These are phyloP conservation scores for Malus hybrid DNA, from an alignment of 331 rosid genomes.

Conservation along the genomic window DNA sequence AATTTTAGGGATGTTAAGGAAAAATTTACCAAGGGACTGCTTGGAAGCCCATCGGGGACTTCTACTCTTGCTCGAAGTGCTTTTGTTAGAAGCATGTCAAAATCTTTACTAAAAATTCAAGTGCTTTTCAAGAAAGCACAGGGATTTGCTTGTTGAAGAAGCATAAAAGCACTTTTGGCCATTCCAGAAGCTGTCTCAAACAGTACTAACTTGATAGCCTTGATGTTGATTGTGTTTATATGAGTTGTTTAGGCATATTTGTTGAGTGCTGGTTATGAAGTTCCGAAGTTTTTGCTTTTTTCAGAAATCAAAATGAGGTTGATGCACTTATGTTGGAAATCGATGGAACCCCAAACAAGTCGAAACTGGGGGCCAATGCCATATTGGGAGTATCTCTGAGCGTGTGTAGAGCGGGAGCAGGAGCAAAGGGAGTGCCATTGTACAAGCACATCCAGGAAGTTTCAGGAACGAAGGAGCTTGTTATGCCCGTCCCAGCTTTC, in stretches of 20 bases:
- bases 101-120: too few species aligned
- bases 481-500: conserved; percentile 98
- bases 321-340: conserved; percentile 91
- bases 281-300: conserved; percentile 13
- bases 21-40: not conserved
- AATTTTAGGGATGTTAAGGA: not conserved
- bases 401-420: conserved; percentile 95
- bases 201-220: not conserved
- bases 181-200: not conserved
- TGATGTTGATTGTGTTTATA: not conserved
- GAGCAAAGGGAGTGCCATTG: conserved; percentile 84
- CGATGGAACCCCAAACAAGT: conserved; percentile 96
- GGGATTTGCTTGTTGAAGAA: too few species aligned
- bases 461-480: conserved; percentile 84
- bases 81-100: too few species aligned
- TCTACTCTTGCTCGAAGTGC: too few species aligned
- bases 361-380: conserved; percentile 94
- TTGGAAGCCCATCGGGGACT: too few species aligned
- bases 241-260: not conserved
- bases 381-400: conserved; percentile 91
- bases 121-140: too few species aligned
- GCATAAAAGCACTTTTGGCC: not conserved
- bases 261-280: conserved; percentile 12
- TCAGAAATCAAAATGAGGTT: conserved; percentile 80
- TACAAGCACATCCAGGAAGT: conserved; percentile 87